Base-by-base conservation (phyloP, 108 stramenopile species). In the Aurantiochytrium sp. region DNA sequence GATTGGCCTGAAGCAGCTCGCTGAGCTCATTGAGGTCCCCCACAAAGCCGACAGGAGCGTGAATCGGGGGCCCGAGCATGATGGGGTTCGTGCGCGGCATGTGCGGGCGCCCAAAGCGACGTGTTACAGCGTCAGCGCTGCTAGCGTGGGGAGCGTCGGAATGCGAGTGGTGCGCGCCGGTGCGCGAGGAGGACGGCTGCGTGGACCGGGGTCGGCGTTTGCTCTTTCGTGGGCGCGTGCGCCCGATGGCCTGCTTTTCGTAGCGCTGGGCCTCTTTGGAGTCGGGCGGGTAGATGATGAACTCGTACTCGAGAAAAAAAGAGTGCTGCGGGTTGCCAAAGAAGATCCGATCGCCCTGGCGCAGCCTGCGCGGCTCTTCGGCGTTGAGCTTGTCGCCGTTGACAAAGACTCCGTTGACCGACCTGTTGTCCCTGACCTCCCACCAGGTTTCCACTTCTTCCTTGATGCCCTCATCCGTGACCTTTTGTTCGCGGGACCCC, bases 221-320 rank as follows among this genome's bases (percentile, higher is more conserved):
- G n/a, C n/a, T 54, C 53, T 54, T 54, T 12, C 53, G 53, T 19
- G 53, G 21, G 12, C 53, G 53, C 53, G 68, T 15, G 27, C 45
- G 21, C 73, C 73, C 45, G 17, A 81, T 81, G 45, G 73, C 6
- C 24, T 48, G 45, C 30, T 81, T 81, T 81, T 81, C 73, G 45
- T 30, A 81, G 24, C 45, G 73, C 73, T 81, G 39, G 1, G 73
- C 73, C 73, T 81, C 73, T 42, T 81, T 81, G 6, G 73, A 81
- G 73, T 48, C 73, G 12, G 42, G 73, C 36, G 73, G 4, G 73
- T 48, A 48, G 24, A 81, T 48, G 17, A 30, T 81, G 39, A 81
- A 81, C 45, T 81, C 73, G 45, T 81, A 81, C 45, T 81, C 73
- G 39, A 81, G 45, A 81, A 81, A 81, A 24, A 81, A 81, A 24